phyloP scores from a whole-genome alignment of 805 yeast genomes.

The Myxozyma udenii region DNA sequence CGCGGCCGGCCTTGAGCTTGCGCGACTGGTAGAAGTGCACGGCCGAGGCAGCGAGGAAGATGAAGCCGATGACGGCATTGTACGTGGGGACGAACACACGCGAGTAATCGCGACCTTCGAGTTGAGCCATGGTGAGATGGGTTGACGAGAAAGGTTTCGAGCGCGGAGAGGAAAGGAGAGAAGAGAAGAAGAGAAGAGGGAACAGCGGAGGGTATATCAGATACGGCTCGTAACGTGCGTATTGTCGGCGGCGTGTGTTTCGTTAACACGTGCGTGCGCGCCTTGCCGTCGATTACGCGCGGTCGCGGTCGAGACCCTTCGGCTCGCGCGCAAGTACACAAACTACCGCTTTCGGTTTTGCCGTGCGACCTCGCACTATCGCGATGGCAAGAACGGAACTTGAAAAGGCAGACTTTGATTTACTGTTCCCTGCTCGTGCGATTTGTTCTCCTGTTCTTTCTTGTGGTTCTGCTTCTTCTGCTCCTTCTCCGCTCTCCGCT shows the following conservation, averaged over 20 bases:
- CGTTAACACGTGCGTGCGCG: too few species aligned
- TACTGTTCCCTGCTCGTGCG: too few species aligned
- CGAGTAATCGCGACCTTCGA: constrained; percentile 27
- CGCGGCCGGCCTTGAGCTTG: constrained; percentile 14
- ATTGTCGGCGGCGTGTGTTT: too few species aligned
- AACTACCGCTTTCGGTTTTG: too few species aligned
- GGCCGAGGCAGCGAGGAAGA: constrained; percentile 25
- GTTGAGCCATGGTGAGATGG: constrained; percentile 14
- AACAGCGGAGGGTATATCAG: not conserved
- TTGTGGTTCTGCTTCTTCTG: too few species aligned
- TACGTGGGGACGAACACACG: constrained; percentile 29
- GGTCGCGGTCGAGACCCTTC: not conserved
- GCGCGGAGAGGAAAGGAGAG: not conserved
- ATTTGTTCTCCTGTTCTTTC: too few species aligned
- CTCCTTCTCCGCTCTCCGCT: too few species aligned
- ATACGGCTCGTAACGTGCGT: too few species aligned
- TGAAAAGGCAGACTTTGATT: too few species aligned
- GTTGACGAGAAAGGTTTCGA: constrained; percentile 1
- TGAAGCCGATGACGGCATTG: constrained; percentile 28
- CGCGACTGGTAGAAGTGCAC: constrained; percentile 25
- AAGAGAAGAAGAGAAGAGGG: constrained; percentile 1
- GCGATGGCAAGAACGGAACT: too few species aligned
- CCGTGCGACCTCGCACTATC: too few species aligned
- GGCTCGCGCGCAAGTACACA: not conserved
- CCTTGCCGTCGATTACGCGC: too few species aligned